Evolutionary conservation across 768 basidiomycete species (phyloP).

Genomic region (Mycena maculata): DNA sequence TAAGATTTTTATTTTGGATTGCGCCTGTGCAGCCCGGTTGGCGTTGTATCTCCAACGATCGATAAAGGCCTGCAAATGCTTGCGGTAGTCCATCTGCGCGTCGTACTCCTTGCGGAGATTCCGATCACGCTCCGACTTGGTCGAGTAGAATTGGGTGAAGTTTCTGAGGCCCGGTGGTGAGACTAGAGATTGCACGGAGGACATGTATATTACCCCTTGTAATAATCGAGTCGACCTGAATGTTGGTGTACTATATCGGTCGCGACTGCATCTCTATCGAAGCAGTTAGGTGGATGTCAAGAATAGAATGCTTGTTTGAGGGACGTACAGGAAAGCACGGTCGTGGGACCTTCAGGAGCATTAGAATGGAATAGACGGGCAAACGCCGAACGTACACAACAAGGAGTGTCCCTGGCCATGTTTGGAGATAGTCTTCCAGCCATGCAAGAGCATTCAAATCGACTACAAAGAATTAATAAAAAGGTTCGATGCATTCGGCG

Average conservation of each 20-base stretch:
- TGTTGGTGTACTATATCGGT: slow-evolving; percentile 99
- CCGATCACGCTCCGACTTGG: slow-evolving; percentile 93
- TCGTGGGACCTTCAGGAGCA: slow-evolving; percentile 83
- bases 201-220: slow-evolving; percentile 79
- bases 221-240: slow-evolving; percentile 92
- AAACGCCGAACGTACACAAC: slow-evolving; percentile 76
- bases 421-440: slow-evolving; percentile 97
- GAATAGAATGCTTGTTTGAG: slow-evolving; percentile 66
- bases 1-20: slow-evolving; percentile 77
- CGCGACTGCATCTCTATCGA: slow-evolving; percentile 86
- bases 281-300: not conserved
- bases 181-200: not conserved
- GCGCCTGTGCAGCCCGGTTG: slow-evolving; percentile 92
- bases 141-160: slow-evolving; percentile 98
- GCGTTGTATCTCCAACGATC: slow-evolving; percentile 99
- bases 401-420: slow-evolving; percentile 91
- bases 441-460: slow-evolving; percentile 97
- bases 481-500: not conserved
- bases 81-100: slow-evolving; percentile 93
- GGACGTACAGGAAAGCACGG: slow-evolving; percentile 51
- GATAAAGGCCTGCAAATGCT: slow-evolving; percentile 97
- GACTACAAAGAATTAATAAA: slow-evolving; percentile 53
- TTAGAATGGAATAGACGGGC: slow-evolving; percentile 16
- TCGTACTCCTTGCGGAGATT: slow-evolving; percentile 97
- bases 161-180: slow-evolving; percentile 63